Base-by-base conservation (phyloP, 129 eudicot species). In the Centrapalus pauciflorus region DNA sequence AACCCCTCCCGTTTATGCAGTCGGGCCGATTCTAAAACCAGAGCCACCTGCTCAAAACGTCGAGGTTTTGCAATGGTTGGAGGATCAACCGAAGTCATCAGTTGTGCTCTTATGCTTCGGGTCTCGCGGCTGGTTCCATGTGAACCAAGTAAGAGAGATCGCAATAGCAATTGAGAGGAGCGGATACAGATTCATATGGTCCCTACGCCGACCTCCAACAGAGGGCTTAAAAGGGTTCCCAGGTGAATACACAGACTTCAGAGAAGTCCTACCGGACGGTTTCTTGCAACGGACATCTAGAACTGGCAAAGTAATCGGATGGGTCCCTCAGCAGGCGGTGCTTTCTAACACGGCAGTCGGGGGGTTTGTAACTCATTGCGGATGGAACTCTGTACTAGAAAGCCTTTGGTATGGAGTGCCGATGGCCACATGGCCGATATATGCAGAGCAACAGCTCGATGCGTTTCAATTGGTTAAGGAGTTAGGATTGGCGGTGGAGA, bases 21-120 rank as follows among this genome's bases (percentile, higher is more conserved):
- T 75, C 9, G 84, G 84, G 14, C 84, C 84, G 0, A 65, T 80
- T 14, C 50, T 80, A 9, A 69, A 70, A 37, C 55, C 21, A 10
- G 45, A 25, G 49, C 40, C 60, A 4, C 50, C 34, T 24, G 26
- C 24, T 33, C 66, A 21, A 0, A 33, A 59, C 17, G 26, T 5
- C 3, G 27, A 28, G 8, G 3, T 49, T 6, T 48, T 70, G 60
- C 35, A 70, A 28, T 80, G 84, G 84, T 64, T 80, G 25, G 77
- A 80, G 4, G 26, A 34, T 14, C 80, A 80, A 37, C 80, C 74
- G 14, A 26, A n/a, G 16, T 68, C 73, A 54, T 68, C 73, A n/a
- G 64, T 52, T 3, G 11, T 68, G 51, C 57, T 68, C 25, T n/a
- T 68, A 14, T 68, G 73, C 64, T 68, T 51, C 30, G 73, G 73